These are phyloP conservation scores for Dryas octopetala DNA, from an alignment of 306 rosid species.

Conservation along the genomic window DNA sequence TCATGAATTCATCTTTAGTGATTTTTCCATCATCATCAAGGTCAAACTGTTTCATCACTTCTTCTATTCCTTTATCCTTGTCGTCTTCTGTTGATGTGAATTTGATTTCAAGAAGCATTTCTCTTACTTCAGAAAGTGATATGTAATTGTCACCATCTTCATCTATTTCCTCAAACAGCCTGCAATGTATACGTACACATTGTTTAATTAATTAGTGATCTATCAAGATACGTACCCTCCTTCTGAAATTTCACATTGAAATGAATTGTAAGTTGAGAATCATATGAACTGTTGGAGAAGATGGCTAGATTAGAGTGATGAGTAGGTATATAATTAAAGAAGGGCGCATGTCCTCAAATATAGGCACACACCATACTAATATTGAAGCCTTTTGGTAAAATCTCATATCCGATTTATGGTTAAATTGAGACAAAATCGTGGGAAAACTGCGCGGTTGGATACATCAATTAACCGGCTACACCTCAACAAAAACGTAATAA, in stretches of 20 bases:
- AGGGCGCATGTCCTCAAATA: no score
- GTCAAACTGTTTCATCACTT: slow-evolving; percentile 49
- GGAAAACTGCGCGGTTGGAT: no score
- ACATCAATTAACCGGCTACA: neutral
- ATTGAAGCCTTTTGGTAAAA: no score
- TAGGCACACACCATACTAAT: no score
- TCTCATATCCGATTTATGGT: no score
- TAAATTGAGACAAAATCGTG: no score
- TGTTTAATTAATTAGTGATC: neutral
- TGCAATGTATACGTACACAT: slow-evolving; percentile 15
- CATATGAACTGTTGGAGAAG: no score
- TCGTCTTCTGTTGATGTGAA: slow-evolving; percentile 24
- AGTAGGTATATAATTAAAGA: no score
- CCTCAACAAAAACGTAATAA: neutral
- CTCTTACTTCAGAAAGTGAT: slow-evolving; percentile 39
- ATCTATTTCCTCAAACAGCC: slow-evolving; percentile 50
- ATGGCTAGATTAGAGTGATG: no score
- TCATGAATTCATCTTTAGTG: slow-evolving; percentile 53
- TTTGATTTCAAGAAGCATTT: slow-evolving; percentile 37
- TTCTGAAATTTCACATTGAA: neutral
- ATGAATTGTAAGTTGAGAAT: no score
- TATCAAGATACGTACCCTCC: neutral
- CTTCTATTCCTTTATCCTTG: slow-evolving; percentile 39
- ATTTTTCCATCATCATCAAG: slow-evolving; percentile 45
- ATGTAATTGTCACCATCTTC: slow-evolving; percentile 37